phyloP scores from a whole-genome alignment of 371 early-diverging fungal species.

The Dichotomocladium elegans region DNA sequence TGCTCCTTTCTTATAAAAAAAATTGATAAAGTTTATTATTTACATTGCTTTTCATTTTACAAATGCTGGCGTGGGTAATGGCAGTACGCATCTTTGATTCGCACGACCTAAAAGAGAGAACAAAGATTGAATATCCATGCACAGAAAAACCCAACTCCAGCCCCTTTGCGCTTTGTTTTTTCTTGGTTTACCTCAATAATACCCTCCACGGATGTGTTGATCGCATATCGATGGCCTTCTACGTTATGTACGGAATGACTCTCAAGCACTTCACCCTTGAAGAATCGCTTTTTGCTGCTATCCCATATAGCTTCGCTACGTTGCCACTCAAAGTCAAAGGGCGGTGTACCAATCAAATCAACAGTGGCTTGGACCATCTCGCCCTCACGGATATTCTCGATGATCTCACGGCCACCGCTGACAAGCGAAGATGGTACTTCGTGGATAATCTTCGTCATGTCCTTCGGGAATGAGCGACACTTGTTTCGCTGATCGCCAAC shows the following conservation, averaged over 20 bases:
- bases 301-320: slow-evolving; percentile 45
- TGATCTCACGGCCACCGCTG: slow-evolving; percentile 44
- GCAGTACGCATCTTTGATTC: slow-evolving; percentile 41
- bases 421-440: slow-evolving; percentile 45
- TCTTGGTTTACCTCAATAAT: slow-evolving; percentile 34
- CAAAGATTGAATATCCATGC: neutral
- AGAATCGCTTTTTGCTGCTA: slow-evolving; percentile 26
- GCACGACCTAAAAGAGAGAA: slow-evolving; percentile 23
- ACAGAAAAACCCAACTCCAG: neutral
- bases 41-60: neutral
- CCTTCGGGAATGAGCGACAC: slow-evolving; percentile 41
- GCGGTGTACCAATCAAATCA: slow-evolving; percentile 47
- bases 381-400: slow-evolving; percentile 50
- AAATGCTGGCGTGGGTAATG: slow-evolving; percentile 32
- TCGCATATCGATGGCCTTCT: slow-evolving; percentile 31
- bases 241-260: slow-evolving; percentile 40
- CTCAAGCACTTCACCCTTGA: slow-evolving; percentile 44
- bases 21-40: neutral
- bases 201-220: slow-evolving; percentile 48
- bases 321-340: slow-evolving; percentile 54
- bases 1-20: neutral
- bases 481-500: slow-evolving; percentile 51
- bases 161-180: neutral
- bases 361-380: slow-evolving; percentile 49
- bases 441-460: slow-evolving; percentile 37